Percentiles rank a stretch among this genome's conserved stretches.
Conservation (phyloP, 2,329 filamentous ascomycete species). For the Alternaria incomplexa region DNA sequence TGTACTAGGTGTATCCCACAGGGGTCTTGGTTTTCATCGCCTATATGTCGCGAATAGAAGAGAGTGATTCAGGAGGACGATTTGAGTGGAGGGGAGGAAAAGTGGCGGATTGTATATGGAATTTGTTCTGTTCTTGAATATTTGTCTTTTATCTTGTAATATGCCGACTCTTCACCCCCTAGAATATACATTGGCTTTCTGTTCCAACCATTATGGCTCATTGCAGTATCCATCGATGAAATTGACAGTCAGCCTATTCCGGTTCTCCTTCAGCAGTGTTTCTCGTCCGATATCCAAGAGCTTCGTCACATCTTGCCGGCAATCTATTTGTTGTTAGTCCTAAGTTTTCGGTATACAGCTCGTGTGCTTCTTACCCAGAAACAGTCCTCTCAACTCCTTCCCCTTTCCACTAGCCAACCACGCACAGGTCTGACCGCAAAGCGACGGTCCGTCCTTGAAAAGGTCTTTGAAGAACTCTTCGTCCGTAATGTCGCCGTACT, state of each 20-base stretch:
- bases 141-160: background rate
- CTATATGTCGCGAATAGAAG: background rate
- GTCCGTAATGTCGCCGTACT: constrained; percentile 35
- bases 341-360: accelerated
- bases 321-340: constrained; percentile 19
- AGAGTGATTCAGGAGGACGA: background rate
- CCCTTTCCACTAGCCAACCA: constrained; percentile 37
- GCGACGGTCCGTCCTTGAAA: constrained; percentile 34
- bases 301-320: constrained; percentile 35
- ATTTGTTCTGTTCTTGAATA: background rate
- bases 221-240: constrained; percentile 41
- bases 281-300: constrained; percentile 32
- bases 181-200: background rate
- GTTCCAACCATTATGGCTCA: constrained; percentile 24
- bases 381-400: constrained; percentile 35
- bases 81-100: background rate
- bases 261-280: constrained; percentile 33
- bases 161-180: background rate
- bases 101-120: background rate
- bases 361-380: constrained; percentile 23
- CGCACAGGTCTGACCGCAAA: constrained; percentile 42
- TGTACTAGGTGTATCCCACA: constrained; percentile 1
- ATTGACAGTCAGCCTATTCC: constrained; percentile 37
- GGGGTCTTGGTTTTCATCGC: background rate
- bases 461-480: constrained; percentile 32